Evolutionary conservation across 2,329 filamentous ascomycete species (phyloP).

Genomic region (Phialocephala subalpina): DNA sequence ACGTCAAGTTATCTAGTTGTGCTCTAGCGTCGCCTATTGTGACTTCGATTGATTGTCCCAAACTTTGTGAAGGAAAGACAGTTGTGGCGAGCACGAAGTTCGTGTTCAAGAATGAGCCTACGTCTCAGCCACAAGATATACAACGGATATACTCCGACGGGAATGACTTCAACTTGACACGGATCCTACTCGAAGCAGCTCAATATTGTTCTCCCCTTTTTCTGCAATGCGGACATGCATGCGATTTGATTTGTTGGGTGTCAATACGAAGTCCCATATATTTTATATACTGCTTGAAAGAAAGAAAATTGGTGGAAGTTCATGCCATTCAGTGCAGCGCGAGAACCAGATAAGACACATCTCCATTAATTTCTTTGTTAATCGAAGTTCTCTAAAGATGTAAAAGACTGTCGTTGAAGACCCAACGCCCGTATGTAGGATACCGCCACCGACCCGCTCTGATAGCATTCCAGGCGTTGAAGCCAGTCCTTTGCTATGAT

Average conservation of each 20-base stretch:
- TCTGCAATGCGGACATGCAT: not conserved
- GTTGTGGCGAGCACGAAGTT: not conserved
- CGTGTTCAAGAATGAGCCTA: not conserved
- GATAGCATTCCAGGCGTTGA: conserved; percentile 25
- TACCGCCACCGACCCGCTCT: conserved; percentile 1
- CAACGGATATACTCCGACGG: not conserved
- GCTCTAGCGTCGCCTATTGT: no score
- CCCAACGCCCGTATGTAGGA: conserved; percentile 8
- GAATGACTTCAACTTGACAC: not conserved
- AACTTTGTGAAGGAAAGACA: not conserved
- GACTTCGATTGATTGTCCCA: not conserved
- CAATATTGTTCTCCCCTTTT: not conserved
- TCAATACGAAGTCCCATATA: not conserved
- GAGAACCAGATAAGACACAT: not conserved
- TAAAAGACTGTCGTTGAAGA: conserved; percentile 24
- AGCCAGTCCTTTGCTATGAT: conserved; percentile 19
- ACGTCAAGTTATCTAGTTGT: no score
- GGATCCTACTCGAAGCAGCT: not conserved
- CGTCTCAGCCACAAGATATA: not conserved
- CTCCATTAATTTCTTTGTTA: not conserved
- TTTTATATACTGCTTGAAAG: not conserved
- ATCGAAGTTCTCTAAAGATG: not conserved
- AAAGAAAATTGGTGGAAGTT: not conserved
- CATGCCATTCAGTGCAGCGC: no score
- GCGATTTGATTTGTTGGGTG: not conserved